A percentile compares a stretch with the other conserved stretches of the same genome.
Conservation (phyloP, 345 rosid genomes). For the Pistacia integerrima region DNA sequence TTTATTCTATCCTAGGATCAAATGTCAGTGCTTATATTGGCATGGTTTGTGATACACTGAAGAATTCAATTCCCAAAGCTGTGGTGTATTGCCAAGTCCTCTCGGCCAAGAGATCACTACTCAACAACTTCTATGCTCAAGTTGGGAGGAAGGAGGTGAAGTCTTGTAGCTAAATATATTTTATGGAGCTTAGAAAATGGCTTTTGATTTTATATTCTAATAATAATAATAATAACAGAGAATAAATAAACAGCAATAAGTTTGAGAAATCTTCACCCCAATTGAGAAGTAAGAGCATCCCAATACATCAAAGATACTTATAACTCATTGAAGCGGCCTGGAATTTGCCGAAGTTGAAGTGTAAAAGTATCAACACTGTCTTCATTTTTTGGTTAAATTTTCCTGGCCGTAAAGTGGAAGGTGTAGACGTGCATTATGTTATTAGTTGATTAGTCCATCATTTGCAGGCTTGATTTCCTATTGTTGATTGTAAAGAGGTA, state of each 20-base stretch:
- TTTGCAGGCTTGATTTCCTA: not conserved
- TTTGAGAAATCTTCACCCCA: not conserved
- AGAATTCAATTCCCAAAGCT: constrained; percentile 92
- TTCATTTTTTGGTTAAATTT: not conserved
- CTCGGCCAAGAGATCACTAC: constrained; percentile 88
- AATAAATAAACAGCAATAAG: not conserved
- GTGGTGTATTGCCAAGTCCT: constrained; percentile 96
- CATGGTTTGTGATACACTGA: constrained; percentile 93
- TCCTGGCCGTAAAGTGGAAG: not conserved
- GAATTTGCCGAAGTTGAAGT: not conserved
- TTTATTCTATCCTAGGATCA: constrained; percentile 56
- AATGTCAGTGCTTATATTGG: constrained; percentile 86
- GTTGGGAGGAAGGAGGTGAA: constrained; percentile 94
- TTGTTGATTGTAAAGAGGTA: not conserved
- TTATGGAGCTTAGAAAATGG: not conserved
- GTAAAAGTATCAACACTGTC: not conserved
- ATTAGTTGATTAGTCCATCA: not conserved
- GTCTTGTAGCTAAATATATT: not conserved
- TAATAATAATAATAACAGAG: not conserved
- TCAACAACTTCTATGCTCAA: constrained; percentile 83
- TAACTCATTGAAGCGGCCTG: no score
- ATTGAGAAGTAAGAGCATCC: not conserved
- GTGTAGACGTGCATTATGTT: not conserved
- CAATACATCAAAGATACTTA: not conserved
- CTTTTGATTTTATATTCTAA: not conserved